These are phyloP conservation scores for Cryptococcus jaspeensis DNA, from an alignment of 1,284 basidiomycete genomes.

Conservation along the genomic window DNA sequence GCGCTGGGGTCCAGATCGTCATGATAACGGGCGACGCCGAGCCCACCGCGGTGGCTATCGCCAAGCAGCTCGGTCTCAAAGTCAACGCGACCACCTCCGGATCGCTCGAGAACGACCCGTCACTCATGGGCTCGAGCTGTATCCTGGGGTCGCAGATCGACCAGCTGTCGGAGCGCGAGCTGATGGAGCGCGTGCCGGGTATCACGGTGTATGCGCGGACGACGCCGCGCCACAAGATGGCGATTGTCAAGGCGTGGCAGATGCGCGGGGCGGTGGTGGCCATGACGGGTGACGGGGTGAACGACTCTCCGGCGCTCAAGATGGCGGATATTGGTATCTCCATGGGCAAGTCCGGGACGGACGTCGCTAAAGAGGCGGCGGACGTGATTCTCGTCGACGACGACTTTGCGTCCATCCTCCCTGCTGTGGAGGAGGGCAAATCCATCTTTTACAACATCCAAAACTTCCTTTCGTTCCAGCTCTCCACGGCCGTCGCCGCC, in stretches of 20 bases:
- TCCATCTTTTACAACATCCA: slow-evolving; percentile 99
- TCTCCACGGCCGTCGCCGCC: slow-evolving; percentile 93
- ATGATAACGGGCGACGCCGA: slow-evolving; percentile 99
- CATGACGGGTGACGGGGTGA: slow-evolving; percentile 98
- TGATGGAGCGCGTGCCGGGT: slow-evolving; percentile 74
- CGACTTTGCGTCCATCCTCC: slow-evolving; percentile 91
- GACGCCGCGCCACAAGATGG: slow-evolving; percentile 96
- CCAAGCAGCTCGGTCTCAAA: slow-evolving; percentile 77
- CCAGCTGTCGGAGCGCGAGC: slow-evolving; percentile 70
- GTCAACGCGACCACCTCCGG: slow-evolving; percentile 23
- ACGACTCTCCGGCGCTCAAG: slow-evolving; percentile 94
- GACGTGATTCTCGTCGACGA: slow-evolving; percentile 97
- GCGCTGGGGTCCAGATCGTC: slow-evolving; percentile 87
- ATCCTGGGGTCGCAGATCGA: slow-evolving; percentile 88
- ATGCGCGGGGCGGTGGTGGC: slow-evolving; percentile 83
- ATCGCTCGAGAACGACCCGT: slow-evolving; percentile 5
- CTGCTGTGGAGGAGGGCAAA: slow-evolving; percentile 96
- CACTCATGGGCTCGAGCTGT: slow-evolving; percentile 51
- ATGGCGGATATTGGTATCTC: slow-evolving; percentile 98
- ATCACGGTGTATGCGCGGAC: slow-evolving; percentile 92
- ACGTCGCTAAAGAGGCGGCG: slow-evolving; percentile 97
- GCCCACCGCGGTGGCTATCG: slow-evolving; percentile 85
- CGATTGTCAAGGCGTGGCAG: slow-evolving; percentile 91
- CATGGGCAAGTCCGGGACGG: slow-evolving; percentile 95
- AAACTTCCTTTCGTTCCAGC: slow-evolving; percentile 95